phyloP scores from a whole-genome alignment of 2,329 filamentous ascomycete species.

The Penicillium sclerotigenum region DNA sequence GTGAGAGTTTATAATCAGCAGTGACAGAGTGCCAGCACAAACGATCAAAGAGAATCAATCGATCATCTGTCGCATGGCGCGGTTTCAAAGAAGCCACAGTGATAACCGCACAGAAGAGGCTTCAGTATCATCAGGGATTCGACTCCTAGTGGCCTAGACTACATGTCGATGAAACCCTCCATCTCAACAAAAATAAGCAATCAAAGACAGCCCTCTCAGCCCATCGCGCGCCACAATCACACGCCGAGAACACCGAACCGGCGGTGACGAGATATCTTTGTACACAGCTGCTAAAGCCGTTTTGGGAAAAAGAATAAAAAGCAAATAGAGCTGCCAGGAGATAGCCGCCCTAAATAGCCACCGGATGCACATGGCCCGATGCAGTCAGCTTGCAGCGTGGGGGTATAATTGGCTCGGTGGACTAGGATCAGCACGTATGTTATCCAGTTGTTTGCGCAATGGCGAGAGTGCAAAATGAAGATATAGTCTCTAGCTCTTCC shows the following conservation, averaged over 20 bases:
- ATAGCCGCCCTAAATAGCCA: conserved; percentile 13
- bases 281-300: conserved; percentile 17
- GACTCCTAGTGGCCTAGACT: not conserved
- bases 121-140: not conserved
- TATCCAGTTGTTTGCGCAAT: not conserved
- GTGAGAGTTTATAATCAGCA: not conserved
- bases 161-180: not conserved
- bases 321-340: conserved; percentile 21
- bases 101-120: not conserved
- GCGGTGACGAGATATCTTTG: conserved; percentile 14
- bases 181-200: conserved; percentile 10
- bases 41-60: not conserved
- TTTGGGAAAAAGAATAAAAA: conserved; percentile 9
- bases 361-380: conserved; percentile 7
- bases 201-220: conserved; percentile 15
- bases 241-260: conserved; percentile 10
- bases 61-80: not conserved
- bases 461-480: not conserved
- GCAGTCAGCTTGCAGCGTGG: not conserved
- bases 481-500: not conserved
- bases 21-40: not conserved
- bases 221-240: conserved; percentile 21
- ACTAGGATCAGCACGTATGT: not conserved
- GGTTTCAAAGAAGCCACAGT: not conserved
- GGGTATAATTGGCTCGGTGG: not conserved